Base-by-base conservation (phyloP, 2,329 filamentous ascomycete genomes). In the Stromatinia cepivora region DNA sequence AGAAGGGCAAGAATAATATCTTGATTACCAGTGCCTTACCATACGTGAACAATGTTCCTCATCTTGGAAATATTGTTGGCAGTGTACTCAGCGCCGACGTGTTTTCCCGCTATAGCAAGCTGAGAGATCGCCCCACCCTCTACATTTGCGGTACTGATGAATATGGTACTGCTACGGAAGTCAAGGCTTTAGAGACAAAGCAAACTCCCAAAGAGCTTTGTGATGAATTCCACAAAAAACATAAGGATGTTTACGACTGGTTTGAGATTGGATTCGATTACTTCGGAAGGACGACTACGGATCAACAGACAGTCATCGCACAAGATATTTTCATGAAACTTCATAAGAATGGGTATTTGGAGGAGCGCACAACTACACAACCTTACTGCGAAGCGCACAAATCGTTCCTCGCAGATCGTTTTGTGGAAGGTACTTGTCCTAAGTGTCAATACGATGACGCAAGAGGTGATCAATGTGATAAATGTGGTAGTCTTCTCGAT, bases 111-210 rank as follows among this genome's bases (percentile, higher is more conserved):
- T 97, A 91, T 81, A 92, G 90, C 82, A 92, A 92, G 80, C 89
- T 91, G 56, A 87, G 92, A 76, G 91, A 90, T 69, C 86, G 90
- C 77, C 91, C 88, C 74, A 96, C 93, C 1, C 86, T 97, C 64
- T 97, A 89, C 80, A 85, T 97, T 74, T 97, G 94, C 80, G 93
- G 93, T 69, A 92, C 89, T 65, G 94, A 97, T 82, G 92, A 98
- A 81, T 98, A 97, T 80, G 94, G 94, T 70, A 98, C 94, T 17
- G 94, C 94, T 31, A 97, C 94, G 45, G 94, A 97, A 81, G 97
- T 94, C 36, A 97, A 97, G 83, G 94, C 94, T 6, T 87, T 97
- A 53, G 93, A 97, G 79, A 93, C 95, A 79, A 90, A 90, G 20
- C 84, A 93, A 72, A 93, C 90, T 17, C 93, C 94, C 31, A 86